A percentile compares a stretch with the other conserved stretches of the same genome.
These are phyloP conservation scores for Podospora anserina DNA, from an alignment of 495 filamentous ascomycete species.

Conservation along the genomic window DNA sequence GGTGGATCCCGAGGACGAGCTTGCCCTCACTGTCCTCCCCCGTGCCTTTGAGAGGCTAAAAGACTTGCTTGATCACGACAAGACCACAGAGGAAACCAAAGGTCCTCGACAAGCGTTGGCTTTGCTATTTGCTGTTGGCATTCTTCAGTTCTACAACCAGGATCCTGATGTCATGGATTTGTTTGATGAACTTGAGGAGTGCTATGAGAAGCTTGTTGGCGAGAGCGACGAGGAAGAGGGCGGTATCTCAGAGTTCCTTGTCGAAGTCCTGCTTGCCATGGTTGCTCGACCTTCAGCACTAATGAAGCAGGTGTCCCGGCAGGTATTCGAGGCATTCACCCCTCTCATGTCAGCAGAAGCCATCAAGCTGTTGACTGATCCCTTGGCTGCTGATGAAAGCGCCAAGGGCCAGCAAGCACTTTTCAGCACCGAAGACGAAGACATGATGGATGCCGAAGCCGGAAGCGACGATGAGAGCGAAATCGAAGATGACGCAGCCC, in stretches of 20 bases:
- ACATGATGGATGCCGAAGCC: conserved; percentile 43
- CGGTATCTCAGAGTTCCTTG: conserved; percentile 68
- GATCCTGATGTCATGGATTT: conserved; percentile 69
- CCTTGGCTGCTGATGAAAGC: conserved; percentile 75
- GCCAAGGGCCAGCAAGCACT: conserved; percentile 78
- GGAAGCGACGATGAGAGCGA: conserved; percentile 33
- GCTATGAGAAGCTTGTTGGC: conserved; percentile 55
- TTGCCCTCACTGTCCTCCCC: conserved; percentile 54
- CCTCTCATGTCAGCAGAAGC: conserved; percentile 65
- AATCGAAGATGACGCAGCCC: conserved; percentile 37
- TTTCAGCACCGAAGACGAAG: conserved; percentile 71
- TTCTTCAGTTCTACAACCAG: conserved; percentile 85
- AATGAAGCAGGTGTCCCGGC: conserved; percentile 79
- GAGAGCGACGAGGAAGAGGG: conserved; percentile 35
- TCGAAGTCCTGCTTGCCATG: conserved; percentile 85
- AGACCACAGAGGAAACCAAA: conserved; percentile 37
- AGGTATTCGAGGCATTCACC: conserved; percentile 80
- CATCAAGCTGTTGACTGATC: conserved; percentile 68
- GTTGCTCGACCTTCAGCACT: conserved; percentile 80
- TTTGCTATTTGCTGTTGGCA: conserved; percentile 77
- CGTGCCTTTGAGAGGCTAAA: conserved; percentile 63
- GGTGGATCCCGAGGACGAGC: conserved; percentile 59
- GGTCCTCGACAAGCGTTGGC: conserved; percentile 59
- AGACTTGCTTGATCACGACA: conserved; percentile 61
- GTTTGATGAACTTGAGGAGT: conserved; percentile 38